These are phyloP conservation scores for Cyberlindnera veronae DNA, from an alignment of 805 yeast species.

Conservation along the genomic window DNA sequence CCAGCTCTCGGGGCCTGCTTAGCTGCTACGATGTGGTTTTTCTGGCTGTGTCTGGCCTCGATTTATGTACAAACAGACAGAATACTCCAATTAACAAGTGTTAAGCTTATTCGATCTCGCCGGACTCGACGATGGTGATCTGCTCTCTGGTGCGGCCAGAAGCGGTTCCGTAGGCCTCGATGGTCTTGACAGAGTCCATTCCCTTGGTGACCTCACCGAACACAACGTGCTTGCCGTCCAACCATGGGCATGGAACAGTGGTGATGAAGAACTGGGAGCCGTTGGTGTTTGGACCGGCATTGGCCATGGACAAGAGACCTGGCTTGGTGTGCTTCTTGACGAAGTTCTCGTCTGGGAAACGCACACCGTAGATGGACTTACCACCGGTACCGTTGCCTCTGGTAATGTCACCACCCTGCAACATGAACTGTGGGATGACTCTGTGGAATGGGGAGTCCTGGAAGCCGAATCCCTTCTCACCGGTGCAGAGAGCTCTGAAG, in stretches of 20 bases:
- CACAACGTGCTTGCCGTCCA: conserved; percentile 76
- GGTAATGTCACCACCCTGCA: conserved; percentile 93
- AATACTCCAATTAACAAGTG: too few relatives aligned
- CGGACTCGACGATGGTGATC: conserved; percentile 53
- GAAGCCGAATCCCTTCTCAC: conserved; percentile 75
- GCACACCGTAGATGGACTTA: conserved; percentile 74
- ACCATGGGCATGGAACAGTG: conserved; percentile 74
- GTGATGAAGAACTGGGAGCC: conserved; percentile 91
- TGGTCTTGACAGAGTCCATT: conserved; percentile 52
- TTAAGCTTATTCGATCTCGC: too few relatives aligned
- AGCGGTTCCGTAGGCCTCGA: conserved; percentile 62
- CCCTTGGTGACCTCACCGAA: conserved; percentile 75
- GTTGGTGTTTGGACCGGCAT: conserved; percentile 89
- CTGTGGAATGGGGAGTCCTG: conserved; percentile 87
- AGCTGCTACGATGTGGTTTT: too few relatives aligned
- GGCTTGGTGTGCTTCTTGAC: conserved; percentile 69
- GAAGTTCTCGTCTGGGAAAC: conserved; percentile 61
- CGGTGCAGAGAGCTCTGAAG: conserved; percentile 80
- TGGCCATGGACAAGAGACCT: conserved; percentile 88
- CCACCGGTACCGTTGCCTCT: conserved; percentile 92
- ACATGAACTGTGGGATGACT: conserved; percentile 92
- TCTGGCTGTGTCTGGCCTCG: too few relatives aligned
- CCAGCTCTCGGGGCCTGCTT: too few relatives aligned
- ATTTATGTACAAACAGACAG: too few relatives aligned
- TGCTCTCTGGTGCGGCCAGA: conserved; percentile 64